phyloP scores from a whole-genome alignment of 1,284 basidiomycete species.

The Flammula alnicola region DNA sequence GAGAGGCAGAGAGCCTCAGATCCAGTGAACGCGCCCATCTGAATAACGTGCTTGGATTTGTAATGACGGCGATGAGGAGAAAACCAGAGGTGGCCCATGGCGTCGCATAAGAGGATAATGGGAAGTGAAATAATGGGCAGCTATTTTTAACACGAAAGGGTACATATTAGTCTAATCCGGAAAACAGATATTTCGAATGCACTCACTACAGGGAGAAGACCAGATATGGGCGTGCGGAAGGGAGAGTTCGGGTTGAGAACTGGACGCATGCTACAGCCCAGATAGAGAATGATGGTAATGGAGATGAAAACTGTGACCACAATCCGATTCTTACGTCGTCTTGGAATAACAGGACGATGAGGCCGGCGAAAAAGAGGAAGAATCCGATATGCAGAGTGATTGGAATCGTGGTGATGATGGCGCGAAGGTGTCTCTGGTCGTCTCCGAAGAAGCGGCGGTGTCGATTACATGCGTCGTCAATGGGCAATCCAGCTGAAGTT shows the following conservation, averaged over 20 bases:
- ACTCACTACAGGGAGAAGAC: constrained; percentile 15
- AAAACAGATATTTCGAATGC: background rate
- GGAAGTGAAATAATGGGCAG: constrained; percentile 15
- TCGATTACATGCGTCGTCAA: constrained; percentile 19
- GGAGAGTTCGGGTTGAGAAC: constrained; percentile 19
- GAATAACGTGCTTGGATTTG: constrained; percentile 1
- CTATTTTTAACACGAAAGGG: background rate
- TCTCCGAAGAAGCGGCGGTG: constrained; percentile 21
- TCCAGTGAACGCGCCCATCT: constrained; percentile 1
- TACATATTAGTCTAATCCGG: background rate
- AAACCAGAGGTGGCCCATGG: constrained; percentile 12
- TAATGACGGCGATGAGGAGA: constrained; percentile 4
- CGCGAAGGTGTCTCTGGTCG: constrained; percentile 17
- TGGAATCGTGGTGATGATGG: constrained; percentile 16
- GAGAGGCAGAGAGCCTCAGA: constrained; percentile 7
- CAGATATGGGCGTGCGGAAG: constrained; percentile 17
- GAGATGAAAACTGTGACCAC: constrained; percentile 16
- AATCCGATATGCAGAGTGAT: constrained; percentile 17
- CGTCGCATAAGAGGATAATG: constrained; percentile 4
- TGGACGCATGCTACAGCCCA: constrained; percentile 18
- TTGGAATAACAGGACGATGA: constrained; percentile 15
- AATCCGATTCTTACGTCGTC: constrained; percentile 17
- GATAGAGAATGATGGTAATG: constrained; percentile 17
- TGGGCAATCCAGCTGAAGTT: constrained; percentile 16
- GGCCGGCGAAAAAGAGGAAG: constrained; percentile 20